Conservation (phyloP, 78 protist species). For the Neovahlkampfia damariscottae region DNA sequence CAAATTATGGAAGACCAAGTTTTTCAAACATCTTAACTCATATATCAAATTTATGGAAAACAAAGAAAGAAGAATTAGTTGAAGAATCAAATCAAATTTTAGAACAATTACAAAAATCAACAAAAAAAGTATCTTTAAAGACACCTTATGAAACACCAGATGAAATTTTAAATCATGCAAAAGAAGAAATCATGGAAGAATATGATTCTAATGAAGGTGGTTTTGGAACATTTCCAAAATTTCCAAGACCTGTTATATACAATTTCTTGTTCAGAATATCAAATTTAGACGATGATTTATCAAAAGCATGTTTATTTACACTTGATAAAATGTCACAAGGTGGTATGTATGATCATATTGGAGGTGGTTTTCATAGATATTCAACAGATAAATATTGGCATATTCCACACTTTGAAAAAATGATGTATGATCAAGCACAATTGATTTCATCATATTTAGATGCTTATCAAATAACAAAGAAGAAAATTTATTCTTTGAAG, state of each 20-base stretch:
- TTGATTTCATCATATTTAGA: constrained; percentile 40
- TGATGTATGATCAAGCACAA: constrained; percentile 66
- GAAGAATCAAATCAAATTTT: neutral
- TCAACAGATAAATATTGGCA: constrained; percentile 48
- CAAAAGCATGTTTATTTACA: neutral
- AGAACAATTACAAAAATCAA: neutral
- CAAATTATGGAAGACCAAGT: neutral
- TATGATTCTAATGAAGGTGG: constrained; percentile 53
- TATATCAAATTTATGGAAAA: neutral
- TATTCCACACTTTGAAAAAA: constrained; percentile 69
- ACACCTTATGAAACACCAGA: constrained; percentile 1
- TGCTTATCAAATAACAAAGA: constrained; percentile 20
- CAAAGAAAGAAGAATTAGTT: neutral
- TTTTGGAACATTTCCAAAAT: constrained; percentile 57
- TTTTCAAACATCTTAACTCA: neutral
- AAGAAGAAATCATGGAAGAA: neutral
- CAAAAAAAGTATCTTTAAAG: neutral
- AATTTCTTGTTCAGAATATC: constrained; percentile 16
- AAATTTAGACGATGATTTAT: neutral
- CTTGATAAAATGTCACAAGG: constrained; percentile 48
- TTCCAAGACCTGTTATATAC: constrained; percentile 47
- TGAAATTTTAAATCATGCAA: constrained; percentile 10
- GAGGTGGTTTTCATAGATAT: constrained; percentile 67
- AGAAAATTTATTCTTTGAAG: neutral
- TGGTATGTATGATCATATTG: constrained; percentile 67